Evolutionary conservation across 495 filamentous ascomycete species (phyloP), one percentile per base, ranked within the genome.

Genomic region (Penicillium robsamsonii): DNA sequence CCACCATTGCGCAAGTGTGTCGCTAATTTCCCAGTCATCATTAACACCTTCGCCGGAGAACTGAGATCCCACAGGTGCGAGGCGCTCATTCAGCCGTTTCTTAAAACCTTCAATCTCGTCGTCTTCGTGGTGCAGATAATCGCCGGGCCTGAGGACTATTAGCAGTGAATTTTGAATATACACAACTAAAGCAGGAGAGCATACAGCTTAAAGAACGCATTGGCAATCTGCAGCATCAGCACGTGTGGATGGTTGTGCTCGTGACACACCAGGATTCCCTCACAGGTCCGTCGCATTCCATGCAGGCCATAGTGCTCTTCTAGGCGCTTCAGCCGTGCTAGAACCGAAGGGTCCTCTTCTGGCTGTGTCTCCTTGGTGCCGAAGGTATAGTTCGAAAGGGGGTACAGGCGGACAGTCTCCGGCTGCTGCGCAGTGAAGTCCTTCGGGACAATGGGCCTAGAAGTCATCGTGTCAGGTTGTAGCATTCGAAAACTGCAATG

Each of bases 221-320:
- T 98, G 22, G 94, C 94, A 58, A 98, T 98, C 78, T 97, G 94
- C 60, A 97, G 80, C 95, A 97, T 97, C 65, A 97, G 74, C 50
- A 97, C 94, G 68, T 97, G 94, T 1, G 94, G 94, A 70, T 97
- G 94, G 71, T 96, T 97, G 77, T 97, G 93, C 71, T 98, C 94
- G 68, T 98, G 94, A 74, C 94, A 98, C 58, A 98, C 90, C 11
- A 98, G 81, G 54, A 98, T 86, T 54, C 94, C 94, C 75, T 98
- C 94, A 70, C 93, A 96, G 6, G 94, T 97, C 5, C 94, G 84
- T 37, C 94, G 87, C 94, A 98, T 97, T 59, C 94, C 94, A 78
- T 97, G 85, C 42, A 84, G 76, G 10, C 85, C 80, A 74, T 97
- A 98, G 74, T 98, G 92, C 62, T 97, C 91, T 67, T 97, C 91